Base-by-base conservation (phyloP, 2,329 filamentous ascomycete genomes). In the Xylaria hypoxylon region DNA sequence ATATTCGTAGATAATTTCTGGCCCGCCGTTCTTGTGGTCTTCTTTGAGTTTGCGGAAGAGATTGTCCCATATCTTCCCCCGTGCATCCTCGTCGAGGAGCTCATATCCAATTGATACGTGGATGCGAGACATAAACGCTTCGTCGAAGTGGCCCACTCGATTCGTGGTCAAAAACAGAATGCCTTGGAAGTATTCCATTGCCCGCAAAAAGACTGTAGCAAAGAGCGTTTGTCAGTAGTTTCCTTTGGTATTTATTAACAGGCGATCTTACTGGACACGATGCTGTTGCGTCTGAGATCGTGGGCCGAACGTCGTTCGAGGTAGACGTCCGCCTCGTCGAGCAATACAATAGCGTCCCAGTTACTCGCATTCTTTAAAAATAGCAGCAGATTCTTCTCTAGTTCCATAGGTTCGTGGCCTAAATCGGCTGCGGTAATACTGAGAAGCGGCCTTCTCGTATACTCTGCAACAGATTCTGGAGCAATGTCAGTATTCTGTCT, bases 391-490 rank as follows among this genome's bases (percentile, higher is more conserved):
- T 62, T 64, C 10, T 44, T 51, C 22, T 68, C 65, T 2, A 69
- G 11, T 2, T 56, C 44, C 0, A 40, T 15, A 17, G 52, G 45
- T 6, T 62, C 62, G 7, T 62, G 40, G 2, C 63, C 68, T n/a
- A 70, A 59, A 52, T 68, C 62, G 13, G 62, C 65, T 17, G 65
- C 62, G 1, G 62, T 64, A 13, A 70, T 64, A 35, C 59, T 61
- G 5, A 65, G 59, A 22, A 70, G 22, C 5, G 68, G 68, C n/a
- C 62, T 62, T 52, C 40, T 64, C 2, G 62, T 68, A 45, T 65
- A 60, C 40, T 70, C 65, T 50, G 68, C 68, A 17, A 70, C 62
- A 19, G 58, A 63, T 50, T 65, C 68, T 47, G 31, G n/a, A 45
- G 5, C 8, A 33, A 44, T 5, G 19, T 58, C n/a, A 64, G 45